A percentile compares a stretch with the other conserved stretches of the same genome.
phyloP scores from a whole-genome alignment of 2,329 filamentous ascomycete species.

The Diatrype stigma region DNA sequence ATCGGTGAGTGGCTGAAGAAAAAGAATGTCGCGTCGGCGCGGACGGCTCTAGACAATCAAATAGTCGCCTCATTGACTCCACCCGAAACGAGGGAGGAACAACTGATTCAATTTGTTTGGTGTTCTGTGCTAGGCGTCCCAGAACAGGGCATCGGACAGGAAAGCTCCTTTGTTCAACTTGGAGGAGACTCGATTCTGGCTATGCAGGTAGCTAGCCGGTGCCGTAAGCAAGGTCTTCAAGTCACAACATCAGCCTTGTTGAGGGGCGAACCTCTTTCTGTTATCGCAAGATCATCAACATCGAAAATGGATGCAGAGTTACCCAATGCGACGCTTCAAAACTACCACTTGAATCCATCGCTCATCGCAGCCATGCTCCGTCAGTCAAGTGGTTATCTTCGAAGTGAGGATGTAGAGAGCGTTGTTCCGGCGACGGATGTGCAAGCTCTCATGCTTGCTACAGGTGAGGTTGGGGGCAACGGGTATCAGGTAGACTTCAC shows the following conservation, averaged over 20 bases:
- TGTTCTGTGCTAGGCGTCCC: background rate
- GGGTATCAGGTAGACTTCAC: no score
- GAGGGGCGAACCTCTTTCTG: background rate
- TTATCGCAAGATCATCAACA: background rate
- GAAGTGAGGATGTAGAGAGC: no score
- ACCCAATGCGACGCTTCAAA: no score
- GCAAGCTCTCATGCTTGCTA: no score
- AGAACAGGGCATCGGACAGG: background rate
- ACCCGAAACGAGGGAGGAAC: background rate
- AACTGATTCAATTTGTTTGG: background rate
- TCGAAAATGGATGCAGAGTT: background rate
- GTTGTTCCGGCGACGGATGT: no score
- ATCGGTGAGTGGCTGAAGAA: background rate
- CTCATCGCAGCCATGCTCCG: no score
- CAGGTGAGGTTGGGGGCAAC: no score
- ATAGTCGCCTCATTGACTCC: background rate
- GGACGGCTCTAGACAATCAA: background rate
- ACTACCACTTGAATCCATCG: no score
- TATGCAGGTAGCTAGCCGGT: background rate
- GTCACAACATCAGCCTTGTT: background rate
- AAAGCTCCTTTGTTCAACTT: background rate
- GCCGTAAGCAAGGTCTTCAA: background rate
- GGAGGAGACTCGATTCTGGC: background rate
- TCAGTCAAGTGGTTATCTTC: no score
- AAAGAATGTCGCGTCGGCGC: background rate